phyloP scores from a whole-genome alignment of 2,329 filamentous ascomycete genomes.

The Ophiostoma piceae region DNA sequence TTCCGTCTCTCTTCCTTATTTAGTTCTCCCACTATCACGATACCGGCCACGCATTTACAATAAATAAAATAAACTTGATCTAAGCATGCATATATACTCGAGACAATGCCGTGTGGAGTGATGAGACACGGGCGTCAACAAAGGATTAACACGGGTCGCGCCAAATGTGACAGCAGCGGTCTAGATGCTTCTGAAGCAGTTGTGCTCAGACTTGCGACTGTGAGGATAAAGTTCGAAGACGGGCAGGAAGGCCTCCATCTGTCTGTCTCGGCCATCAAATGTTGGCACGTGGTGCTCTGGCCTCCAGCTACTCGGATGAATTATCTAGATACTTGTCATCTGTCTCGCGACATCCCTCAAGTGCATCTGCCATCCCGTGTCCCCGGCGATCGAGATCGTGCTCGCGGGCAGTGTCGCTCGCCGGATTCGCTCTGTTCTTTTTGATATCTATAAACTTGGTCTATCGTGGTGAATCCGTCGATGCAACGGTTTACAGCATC shows the following conservation, averaged over 20 bases:
- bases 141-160: background rate
- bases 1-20: background rate
- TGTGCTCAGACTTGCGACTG: too few relatives aligned
- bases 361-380: background rate
- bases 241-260: too few relatives aligned
- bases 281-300: too few relatives aligned
- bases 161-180: background rate
- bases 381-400: background rate
- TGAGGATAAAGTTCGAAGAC: too few relatives aligned
- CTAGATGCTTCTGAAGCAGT: too few relatives aligned
- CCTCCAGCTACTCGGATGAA: too few relatives aligned
- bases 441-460: too few relatives aligned
- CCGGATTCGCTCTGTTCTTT: too few relatives aligned
- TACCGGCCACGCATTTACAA: slow-evolving; percentile 6
- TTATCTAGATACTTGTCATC: too few relatives aligned
- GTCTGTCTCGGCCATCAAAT: too few relatives aligned
- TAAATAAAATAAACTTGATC: background rate
- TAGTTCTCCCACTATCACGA: background rate
- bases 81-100: background rate
- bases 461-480: too few relatives aligned
- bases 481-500: background rate
- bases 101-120: background rate
- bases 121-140: background rate
- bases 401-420: background rate
- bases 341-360: too few relatives aligned